Percentiles rank a stretch among this genome's conserved stretches.
Conservation (phyloP, 768 basidiomycete genomes). For the Russula dissimulans region DNA sequence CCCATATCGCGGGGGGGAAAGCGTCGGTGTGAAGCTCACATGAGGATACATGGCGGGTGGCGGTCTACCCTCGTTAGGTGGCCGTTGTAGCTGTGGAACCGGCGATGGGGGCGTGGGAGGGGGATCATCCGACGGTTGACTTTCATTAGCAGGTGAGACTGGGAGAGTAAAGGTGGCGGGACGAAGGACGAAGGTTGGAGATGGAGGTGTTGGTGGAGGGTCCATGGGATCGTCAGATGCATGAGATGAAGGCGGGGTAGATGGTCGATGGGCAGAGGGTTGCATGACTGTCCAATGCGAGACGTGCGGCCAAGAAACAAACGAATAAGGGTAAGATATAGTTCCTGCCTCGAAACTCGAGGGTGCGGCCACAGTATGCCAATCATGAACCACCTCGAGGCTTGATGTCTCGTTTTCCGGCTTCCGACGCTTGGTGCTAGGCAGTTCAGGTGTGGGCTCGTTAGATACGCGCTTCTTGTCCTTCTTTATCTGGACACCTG, state of each 20-base stretch:
- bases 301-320: neutral
- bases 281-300: neutral
- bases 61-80: neutral
- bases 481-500: neutral
- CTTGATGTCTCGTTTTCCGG: neutral
- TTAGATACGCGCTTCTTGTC: neutral
- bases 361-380: neutral
- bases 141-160: neutral
- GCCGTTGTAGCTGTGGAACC: neutral
- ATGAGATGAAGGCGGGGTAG: neutral
- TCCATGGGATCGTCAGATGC: neutral
- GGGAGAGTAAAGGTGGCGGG: slow-evolving; percentile 1
- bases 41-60: neutral
- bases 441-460: neutral
- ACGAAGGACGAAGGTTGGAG: slow-evolving; percentile 2
- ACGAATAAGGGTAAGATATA: neutral
- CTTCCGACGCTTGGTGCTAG: neutral
- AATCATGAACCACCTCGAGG: neutral
- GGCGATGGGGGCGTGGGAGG: neutral
- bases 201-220: neutral
- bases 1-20: slow-evolving; percentile 1
- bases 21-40: slow-evolving; percentile 2
- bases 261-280: neutral
- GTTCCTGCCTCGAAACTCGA: neutral
- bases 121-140: neutral